Evolutionary conservation across 768 basidiomycete species (phyloP), one percentile per base, ranked within the genome.

Genomic region (Pulveroboletus ravenelii): DNA sequence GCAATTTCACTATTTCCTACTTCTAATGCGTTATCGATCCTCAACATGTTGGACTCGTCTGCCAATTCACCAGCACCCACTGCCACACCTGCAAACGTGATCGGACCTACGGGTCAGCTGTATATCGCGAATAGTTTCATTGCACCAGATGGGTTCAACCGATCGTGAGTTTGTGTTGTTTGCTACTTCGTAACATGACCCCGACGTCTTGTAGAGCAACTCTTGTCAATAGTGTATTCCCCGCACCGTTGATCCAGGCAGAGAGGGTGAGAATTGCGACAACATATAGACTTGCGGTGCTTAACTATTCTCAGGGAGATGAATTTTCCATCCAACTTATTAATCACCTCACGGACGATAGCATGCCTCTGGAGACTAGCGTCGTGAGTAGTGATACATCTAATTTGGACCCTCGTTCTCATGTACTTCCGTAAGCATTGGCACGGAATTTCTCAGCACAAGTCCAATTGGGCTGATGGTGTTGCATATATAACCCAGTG

Each of bases 351-450:
- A 73, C 68, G 3, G 75, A 82, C 50, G 41, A 50, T 2, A 70
- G 71, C 2, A 80, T 81, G 78, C 54, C 73, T 31, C 66, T 72
- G 48, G 67, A 67, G 7, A 84, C 81, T 2, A 77, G 73, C n/a
- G 17, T 66, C 8, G 65, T 67, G 39, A 53, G 65, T 37, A 5
- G 62, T 65, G 36, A 3, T 20, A 1, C 13, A 7, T 2, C 3
- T 18, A 0, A 17, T 29, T 41, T 35, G 52, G 55, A 58, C 41
- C 32, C 25, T 0, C 20, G 36, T 37, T 7, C 50, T 72, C 40
- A 50, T 66, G 66, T 36, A 23, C 13, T 9, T 37, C 18, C 20
- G 8, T 29, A 52, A 67, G 65, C 65, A 66, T 20, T 70, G 68
- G 69, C 68, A 70, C 36, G 69, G 67, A 3, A 49, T 70, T 27